Percentiles rank a stretch among this genome's conserved stretches.
Evolutionary conservation across 2,329 filamentous ascomycete species (phyloP).

Genomic region (Annulohypoxylon truncatum): DNA sequence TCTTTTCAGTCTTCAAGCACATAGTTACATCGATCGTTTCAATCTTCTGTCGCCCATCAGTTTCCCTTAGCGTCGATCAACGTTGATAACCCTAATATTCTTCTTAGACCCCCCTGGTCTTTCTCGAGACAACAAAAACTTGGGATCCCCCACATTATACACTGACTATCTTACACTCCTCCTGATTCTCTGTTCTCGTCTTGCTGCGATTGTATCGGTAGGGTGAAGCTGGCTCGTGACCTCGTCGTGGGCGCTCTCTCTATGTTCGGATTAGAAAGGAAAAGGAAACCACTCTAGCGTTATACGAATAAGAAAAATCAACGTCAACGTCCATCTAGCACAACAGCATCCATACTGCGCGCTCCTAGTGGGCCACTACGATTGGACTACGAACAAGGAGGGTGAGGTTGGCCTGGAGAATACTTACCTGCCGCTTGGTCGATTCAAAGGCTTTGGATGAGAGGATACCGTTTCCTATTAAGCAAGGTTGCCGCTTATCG

Average conservation of each 20-base stretch:
- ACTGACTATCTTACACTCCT: conserved; percentile 6
- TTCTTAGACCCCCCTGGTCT: conserved; percentile 33
- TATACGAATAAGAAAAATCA: neutral
- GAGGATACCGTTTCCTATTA: neutral
- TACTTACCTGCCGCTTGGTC: neutral
- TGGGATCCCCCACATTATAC: conserved; percentile 38
- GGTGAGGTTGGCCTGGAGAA: neutral
- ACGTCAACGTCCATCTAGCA: neutral
- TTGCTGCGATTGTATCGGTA: conserved; percentile 6
- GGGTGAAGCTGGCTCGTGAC: neutral
- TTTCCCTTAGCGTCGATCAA: conserved; percentile 55
- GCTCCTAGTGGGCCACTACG: neutral
- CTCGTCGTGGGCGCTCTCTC: neutral
- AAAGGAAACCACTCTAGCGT: neutral
- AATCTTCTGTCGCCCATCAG: conserved; percentile 52
- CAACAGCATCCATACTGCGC: neutral
- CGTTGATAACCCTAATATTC: conserved; percentile 50
- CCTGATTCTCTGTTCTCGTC: conserved; percentile 6
- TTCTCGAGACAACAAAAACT: conserved; percentile 42
- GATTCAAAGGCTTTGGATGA: neutral
- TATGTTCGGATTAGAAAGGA: neutral
- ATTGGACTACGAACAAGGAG: neutral
- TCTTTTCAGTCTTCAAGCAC: conserved; percentile 1
- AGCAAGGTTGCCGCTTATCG: neutral
- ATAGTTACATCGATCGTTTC: conserved; percentile 56